Conservation (phyloP, 257 asterid species). For the Mentha longifolia region DNA sequence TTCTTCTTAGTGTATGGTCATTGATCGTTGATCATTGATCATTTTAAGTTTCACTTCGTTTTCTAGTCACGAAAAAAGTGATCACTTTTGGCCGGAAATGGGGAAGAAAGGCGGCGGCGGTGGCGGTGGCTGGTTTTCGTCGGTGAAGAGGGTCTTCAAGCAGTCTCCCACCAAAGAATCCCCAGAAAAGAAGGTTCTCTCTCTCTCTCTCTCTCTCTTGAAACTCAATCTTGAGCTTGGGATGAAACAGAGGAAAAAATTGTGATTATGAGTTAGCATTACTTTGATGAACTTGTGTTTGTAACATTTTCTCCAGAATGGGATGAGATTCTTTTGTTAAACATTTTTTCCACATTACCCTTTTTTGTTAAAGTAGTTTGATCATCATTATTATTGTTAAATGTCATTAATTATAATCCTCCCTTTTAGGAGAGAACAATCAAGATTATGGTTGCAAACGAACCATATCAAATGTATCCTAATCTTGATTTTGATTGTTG, state of each 20-base stretch:
- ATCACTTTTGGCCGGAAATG: conserved; percentile 45
- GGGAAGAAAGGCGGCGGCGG: conserved; percentile 77
- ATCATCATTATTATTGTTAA: conserved; percentile 10
- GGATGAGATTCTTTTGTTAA: neutral
- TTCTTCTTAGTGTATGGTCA: too few relatives aligned
- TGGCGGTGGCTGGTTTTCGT: conserved; percentile 73
- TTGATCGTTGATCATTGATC: too few relatives aligned
- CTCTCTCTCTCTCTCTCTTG: neutral
- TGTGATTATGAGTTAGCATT: neutral
- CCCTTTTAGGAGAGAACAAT: conserved; percentile 20
- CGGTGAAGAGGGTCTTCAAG: conserved; percentile 85
- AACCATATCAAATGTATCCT: neutral
- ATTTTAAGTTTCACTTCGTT: too few relatives aligned
- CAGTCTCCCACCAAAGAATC: conserved; percentile 57
- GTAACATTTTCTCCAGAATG: conserved; percentile 15
- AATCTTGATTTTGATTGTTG: neutral
- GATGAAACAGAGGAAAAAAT: neutral
- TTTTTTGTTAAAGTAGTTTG: neutral
- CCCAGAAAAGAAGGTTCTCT: conserved; percentile 68
- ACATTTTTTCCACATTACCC: neutral
- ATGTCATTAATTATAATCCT: neutral
- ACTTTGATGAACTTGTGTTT: neutral
- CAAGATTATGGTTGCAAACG: neutral
- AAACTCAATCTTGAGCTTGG: neutral
- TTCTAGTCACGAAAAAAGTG: neutral